A percentile compares a stretch with the other conserved stretches of the same genome.
Conservation (phyloP, 441 rosid genomes). For the Erodium moschatum region DNA sequence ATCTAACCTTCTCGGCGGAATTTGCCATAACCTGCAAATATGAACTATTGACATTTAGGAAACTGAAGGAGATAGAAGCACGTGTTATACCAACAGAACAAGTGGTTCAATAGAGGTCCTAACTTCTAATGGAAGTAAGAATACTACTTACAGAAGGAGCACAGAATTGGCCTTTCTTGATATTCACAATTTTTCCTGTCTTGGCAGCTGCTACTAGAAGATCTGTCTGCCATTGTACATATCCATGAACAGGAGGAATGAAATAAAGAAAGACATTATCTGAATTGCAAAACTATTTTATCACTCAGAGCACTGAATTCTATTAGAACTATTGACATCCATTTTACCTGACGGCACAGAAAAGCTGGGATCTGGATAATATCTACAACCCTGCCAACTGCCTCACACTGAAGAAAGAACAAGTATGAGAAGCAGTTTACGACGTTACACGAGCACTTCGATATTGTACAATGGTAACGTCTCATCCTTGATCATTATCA, state of each 20-base stretch:
- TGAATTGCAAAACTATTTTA: background rate
- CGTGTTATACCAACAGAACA: slow-evolving; percentile 7
- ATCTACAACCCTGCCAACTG: slow-evolving; percentile 72
- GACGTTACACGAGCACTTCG: slow-evolving; percentile 3
- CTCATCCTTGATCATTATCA: too few species aligned
- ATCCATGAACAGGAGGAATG: slow-evolving; percentile 8
- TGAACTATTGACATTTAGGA: slow-evolving; percentile 13
- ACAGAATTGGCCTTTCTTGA: slow-evolving; percentile 87
- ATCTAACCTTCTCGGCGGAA: slow-evolving; percentile 70
- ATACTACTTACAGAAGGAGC: slow-evolving; percentile 62
- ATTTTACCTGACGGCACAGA: slow-evolving; percentile 79
- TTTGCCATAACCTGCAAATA: slow-evolving; percentile 63
- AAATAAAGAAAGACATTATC: background rate
- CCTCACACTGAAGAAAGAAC: slow-evolving; percentile 52
- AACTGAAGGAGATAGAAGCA: slow-evolving; percentile 4
- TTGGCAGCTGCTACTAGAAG: slow-evolving; percentile 85
- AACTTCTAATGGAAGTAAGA: slow-evolving; percentile 10
- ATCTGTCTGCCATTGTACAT: slow-evolving; percentile 49
- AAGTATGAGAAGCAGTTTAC: slow-evolving; percentile 17
- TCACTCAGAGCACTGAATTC: slow-evolving; percentile 1
- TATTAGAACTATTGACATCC: slow-evolving; percentile 9
- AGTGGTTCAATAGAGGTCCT: slow-evolving; percentile 11
- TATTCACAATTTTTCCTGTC: slow-evolving; percentile 79
- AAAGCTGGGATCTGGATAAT: slow-evolving; percentile 94
- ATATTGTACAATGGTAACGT: too few species aligned